phyloP scores from a whole-genome alignment of 495 filamentous ascomycete genomes.

The Monascus purpureus region DNA sequence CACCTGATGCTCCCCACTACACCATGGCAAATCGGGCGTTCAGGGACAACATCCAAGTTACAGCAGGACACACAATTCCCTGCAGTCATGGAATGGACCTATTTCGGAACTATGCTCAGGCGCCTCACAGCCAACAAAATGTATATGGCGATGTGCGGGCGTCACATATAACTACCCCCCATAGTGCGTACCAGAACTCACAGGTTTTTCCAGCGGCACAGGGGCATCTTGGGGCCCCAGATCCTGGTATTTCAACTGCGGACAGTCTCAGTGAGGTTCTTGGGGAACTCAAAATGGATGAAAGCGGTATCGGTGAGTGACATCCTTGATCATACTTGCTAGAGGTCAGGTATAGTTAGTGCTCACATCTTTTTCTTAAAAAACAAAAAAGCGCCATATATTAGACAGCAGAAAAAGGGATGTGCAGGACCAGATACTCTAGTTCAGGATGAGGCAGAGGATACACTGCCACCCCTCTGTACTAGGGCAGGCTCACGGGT shows the following conservation, averaged over 20 bases:
- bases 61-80: constrained; percentile 12
- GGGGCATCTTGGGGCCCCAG: constrained; percentile 32
- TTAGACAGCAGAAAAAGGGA: constrained; percentile 59
- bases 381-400: constrained; percentile 63
- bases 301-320: constrained; percentile 69
- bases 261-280: constrained; percentile 66
- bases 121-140: constrained; percentile 49
- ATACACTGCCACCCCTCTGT: constrained; percentile 52
- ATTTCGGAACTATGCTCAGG: constrained; percentile 19
- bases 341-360: constrained; percentile 3
- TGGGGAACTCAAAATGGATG: constrained; percentile 77
- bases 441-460: constrained; percentile 60
- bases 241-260: constrained; percentile 38
- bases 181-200: constrained; percentile 32
- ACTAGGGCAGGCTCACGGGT: constrained; percentile 59
- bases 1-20: constrained; percentile 16
- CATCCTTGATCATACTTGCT: constrained; percentile 2
- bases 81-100: constrained; percentile 24
- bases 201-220: constrained; percentile 41
- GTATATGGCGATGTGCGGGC: constrained; percentile 63
- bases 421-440: constrained; percentile 55
- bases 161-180: constrained; percentile 31
- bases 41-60: constrained; percentile 11
- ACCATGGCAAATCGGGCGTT: constrained; percentile 18
- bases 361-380: constrained; percentile 13